Percentiles rank a stretch among this genome's conserved stretches.
phyloP scores from a whole-genome alignment of 495 filamentous ascomycete species.

The Xylaria nigripes region DNA sequence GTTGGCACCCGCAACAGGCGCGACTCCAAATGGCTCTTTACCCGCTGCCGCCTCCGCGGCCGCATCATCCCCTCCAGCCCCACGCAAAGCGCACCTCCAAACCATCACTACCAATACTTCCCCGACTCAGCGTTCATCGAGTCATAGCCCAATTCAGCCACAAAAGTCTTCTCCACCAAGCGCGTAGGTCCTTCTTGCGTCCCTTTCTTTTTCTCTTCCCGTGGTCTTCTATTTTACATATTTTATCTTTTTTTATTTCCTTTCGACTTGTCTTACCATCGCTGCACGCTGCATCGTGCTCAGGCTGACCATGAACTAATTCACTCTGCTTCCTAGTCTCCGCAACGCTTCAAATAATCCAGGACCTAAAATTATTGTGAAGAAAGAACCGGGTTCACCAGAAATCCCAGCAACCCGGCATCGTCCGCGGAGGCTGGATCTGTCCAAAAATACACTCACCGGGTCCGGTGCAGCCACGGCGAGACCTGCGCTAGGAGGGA shows the following conservation, averaged over 20 bases:
- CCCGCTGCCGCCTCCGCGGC: constrained; percentile 15
- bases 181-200: constrained; percentile 37
- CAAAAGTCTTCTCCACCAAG: constrained; percentile 44
- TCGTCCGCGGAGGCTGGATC: constrained; percentile 80
- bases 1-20: constrained; percentile 35
- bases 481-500: constrained; percentile 64
- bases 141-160: constrained; percentile 41
- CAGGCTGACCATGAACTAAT: neutral
- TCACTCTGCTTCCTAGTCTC: constrained; percentile 29
- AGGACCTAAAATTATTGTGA: constrained; percentile 79
- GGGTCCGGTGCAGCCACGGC: constrained; percentile 53
- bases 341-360: constrained; percentile 41
- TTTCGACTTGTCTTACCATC: neutral
- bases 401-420: constrained; percentile 66
- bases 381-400: constrained; percentile 89
- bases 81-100: constrained; percentile 34
- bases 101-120: constrained; percentile 22
- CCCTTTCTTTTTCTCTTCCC: constrained; percentile 12
- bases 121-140: constrained; percentile 37
- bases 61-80: constrained; percentile 36
- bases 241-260: neutral
- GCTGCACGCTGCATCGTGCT: neutral
- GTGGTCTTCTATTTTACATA: neutral
- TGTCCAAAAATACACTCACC: constrained; percentile 63
- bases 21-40: constrained; percentile 17